Evolutionary conservation across 352 stramenopile species (phyloP), one percentile per base, ranked within the genome.

Genomic region (Phytophthora sansomeana): DNA sequence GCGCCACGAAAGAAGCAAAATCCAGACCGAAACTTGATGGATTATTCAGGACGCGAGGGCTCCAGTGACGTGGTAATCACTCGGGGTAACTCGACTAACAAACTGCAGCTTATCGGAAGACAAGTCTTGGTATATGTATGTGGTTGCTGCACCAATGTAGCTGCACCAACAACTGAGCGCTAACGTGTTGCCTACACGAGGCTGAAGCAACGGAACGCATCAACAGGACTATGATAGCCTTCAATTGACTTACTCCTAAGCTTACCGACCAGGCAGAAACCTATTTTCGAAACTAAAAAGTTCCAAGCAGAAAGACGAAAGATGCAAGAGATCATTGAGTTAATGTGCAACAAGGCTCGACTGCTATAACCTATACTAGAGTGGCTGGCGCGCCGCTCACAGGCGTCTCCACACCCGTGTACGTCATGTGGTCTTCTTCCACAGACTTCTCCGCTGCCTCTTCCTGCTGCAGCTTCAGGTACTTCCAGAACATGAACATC

Each of bases 401-500:
- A 2, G 58, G 58, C 9, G 58, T 66, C 24, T 48, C 38, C 3
- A 13, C 58, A 11, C 41, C 19, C 0, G 9, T 49, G n/a, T 66
- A 69, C 16, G 44, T 63, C 30, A 24, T 54, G 30, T 69, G 29
- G 4, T 63, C 61, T 8, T 53, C 53, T 14, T 62, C 60, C 2
- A 38, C 6, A 1, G 44, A 35, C 35, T 63, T 56, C 9, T 39
- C n/a, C 33, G 43, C 33, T 26, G 48, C 38, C 29, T 52, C 13
- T 36, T 68, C 35, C 52, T 60, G 43, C 42, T 62, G 32, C n/a
- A n/a, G n/a, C n/a, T 58, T 39, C 38, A 67, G 57, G 58, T 84
- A 59, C 42, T 76, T 68, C 29, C 68, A 71, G 9, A 78, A 78
- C 19, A 75, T 65, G 28, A 71, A 67, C 33, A 72, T 49, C 7